phyloP scores from a whole-genome alignment of 83 land plant genomes.

The Picea abies region DNA sequence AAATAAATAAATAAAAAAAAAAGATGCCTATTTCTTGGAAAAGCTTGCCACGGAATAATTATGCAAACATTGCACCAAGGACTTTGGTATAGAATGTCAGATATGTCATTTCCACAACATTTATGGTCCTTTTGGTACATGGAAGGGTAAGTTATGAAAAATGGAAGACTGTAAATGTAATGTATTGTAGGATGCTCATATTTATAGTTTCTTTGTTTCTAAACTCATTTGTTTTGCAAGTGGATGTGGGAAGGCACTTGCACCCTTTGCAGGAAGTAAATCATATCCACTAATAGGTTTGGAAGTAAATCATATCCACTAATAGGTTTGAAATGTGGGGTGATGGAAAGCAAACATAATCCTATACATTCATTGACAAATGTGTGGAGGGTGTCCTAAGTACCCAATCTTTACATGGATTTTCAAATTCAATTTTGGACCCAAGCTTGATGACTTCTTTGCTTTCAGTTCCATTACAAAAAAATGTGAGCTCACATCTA shows the following conservation, averaged over 20 bases:
- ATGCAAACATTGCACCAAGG: conserved; percentile 94
- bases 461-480: no score
- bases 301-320: conserved; percentile 30
- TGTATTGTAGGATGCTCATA: background rate
- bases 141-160: conserved; percentile 66
- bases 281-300: conserved; percentile 34
- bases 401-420: background rate
- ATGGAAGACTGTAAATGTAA: background rate
- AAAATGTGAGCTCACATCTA: no score
- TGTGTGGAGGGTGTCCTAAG: conserved; percentile 96
- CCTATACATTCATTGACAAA: conserved; percentile 96
- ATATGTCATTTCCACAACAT: conserved; percentile 94
- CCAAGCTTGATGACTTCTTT: background rate
- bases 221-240: conserved; percentile 35
- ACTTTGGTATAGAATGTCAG: conserved; percentile 87
- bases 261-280: conserved; percentile 43
- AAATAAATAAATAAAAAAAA: no score
- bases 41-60: conserved; percentile 89
- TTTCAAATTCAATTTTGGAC: background rate
- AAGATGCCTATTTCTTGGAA: conserved; percentile 96
- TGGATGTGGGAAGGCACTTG: conserved; percentile 45
- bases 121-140: conserved; percentile 95
- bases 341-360: conserved; percentile 19
- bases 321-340: conserved; percentile 94
- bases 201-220: no score